phyloP scores from a whole-genome alignment of 1,284 basidiomycete species.

The Trichosporon sp. region DNA sequence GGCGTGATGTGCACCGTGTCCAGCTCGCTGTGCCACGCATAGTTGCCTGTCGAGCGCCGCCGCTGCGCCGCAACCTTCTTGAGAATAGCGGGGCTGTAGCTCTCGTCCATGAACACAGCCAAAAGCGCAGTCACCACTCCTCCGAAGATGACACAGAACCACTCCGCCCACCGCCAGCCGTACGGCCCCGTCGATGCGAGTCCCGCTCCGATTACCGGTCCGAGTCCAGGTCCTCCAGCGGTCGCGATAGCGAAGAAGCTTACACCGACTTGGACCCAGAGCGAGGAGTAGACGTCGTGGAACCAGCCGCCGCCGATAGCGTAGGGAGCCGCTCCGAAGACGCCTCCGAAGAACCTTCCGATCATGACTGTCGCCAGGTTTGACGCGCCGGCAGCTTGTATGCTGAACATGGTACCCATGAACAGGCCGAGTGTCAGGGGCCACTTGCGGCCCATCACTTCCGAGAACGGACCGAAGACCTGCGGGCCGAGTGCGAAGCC shows the following conservation, averaged over 20 bases:
- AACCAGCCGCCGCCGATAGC: slow-evolving; percentile 24
- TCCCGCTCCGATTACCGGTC: slow-evolving; percentile 21
- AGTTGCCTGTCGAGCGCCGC: slow-evolving; percentile 18
- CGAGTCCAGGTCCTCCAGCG: slow-evolving; percentile 17
- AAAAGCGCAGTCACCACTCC: slow-evolving; percentile 14
- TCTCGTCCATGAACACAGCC: slow-evolving; percentile 20
- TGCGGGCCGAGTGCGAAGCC: slow-evolving; percentile 55
- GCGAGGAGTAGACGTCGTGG: slow-evolving; percentile 19
- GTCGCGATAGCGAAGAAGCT: slow-evolving; percentile 19
- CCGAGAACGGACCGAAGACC: slow-evolving; percentile 58
- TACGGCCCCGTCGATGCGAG: slow-evolving; percentile 11
- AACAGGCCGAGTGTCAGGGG: slow-evolving; percentile 29
- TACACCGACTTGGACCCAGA: slow-evolving; percentile 16
- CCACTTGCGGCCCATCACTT: slow-evolving; percentile 53
- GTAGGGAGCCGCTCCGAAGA: slow-evolving; percentile 32
- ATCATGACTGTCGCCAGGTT: slow-evolving; percentile 68
- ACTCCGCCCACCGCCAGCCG: slow-evolving; percentile 27
- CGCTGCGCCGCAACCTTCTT: slow-evolving; percentile 9
- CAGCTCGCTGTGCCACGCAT: slow-evolving; percentile 23
- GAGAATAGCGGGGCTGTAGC: slow-evolving; percentile 23
- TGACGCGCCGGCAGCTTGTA: slow-evolving; percentile 41
- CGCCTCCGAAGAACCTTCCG: slow-evolving; percentile 62
- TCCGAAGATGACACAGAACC: slow-evolving; percentile 25
- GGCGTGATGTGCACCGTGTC: slow-evolving; percentile 18
- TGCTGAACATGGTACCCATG: slow-evolving; percentile 36